Evolutionary conservation across 2,329 filamentous ascomycete genomes (phyloP), one percentile per base, ranked within the genome.

Genomic region (Aplosporella prunicola): DNA sequence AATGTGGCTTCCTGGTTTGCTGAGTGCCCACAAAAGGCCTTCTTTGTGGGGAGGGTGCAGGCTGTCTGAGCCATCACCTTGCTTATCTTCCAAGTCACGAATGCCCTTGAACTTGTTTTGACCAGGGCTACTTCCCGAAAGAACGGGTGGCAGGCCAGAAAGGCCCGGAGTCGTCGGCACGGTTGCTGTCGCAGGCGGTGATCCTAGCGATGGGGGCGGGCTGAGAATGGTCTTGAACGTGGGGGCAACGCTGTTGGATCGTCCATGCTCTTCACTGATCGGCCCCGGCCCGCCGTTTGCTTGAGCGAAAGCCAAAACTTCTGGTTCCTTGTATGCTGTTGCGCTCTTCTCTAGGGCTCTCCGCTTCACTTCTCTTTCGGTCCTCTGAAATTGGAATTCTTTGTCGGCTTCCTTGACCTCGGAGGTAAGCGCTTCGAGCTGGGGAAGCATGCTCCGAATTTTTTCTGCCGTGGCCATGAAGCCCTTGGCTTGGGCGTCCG

Each of bases 391-490:
- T 53, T 95, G 87, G 54, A 91, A 98, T 53, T 96, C 89, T 59
- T 96, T 95, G 57, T 96, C 88, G 16, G 87, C 87, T 50, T 91
- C 81, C 44, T 78, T 78, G n/a, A 98, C 91, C 58, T 96, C 89
- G 36, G 75, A 75, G 25, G 82, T 83, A 20, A 98, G 65, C 2
- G 89, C 89, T 48, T 96, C 86, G 2, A 98, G 69, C 52, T 95
- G 86, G 1, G 91, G 91, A 13, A 93, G 68, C 61, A 94, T 76
- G 15, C 72, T 76, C 46, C 94, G 88, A 33, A 98, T 80, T 58
- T 82, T 93, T 60, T 88, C 88, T 9, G 89, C 82, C 0, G 88
- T 82, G 1, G 74, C 67, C 35, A 96, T 67, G 52, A 93, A 96
- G 42, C 75, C 80, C 51, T 76, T 80, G 11, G 91, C 85, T 55